Conservation (phyloP, 768 basidiomycete genomes). For the Lentinula sp. region DNA sequence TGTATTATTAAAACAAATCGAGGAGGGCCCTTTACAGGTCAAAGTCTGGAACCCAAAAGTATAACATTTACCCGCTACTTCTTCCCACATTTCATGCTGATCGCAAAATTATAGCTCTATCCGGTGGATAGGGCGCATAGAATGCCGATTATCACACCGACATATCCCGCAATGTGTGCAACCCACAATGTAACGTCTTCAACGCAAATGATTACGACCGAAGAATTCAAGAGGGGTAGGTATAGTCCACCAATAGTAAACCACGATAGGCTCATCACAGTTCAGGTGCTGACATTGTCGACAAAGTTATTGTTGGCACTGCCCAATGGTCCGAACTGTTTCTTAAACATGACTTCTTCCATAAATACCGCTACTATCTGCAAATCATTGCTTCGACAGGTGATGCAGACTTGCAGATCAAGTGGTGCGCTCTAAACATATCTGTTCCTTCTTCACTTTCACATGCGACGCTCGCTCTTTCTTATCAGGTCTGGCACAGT, state of each 20-base stretch:
- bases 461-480: conserved; percentile 7
- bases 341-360: conserved; percentile 93
- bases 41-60: conserved; percentile 98
- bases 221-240: conserved; percentile 89
- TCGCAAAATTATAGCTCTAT: conserved; percentile 55
- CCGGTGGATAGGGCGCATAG: conserved; percentile 90
- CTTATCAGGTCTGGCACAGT: conserved; percentile 84
- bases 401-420: conserved; percentile 77
- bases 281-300: conserved; percentile 86
- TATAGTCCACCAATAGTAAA: not conserved
- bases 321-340: conserved; percentile 94
- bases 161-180: conserved; percentile 98
- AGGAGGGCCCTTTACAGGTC: conserved; percentile 88
- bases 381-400: conserved; percentile 93
- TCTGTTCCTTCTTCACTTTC: not conserved
- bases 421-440: conserved; percentile 62
- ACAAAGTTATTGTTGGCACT: conserved; percentile 80
- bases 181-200: conserved; percentile 97
- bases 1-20: conserved; percentile 94
- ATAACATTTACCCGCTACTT: conserved; percentile 6
- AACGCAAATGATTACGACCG: conserved; percentile 93
- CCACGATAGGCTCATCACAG: not conserved
- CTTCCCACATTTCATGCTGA: conserved; percentile 2
- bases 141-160: conserved; percentile 99
- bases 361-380: conserved; percentile 92